Evolutionary conservation across 768 basidiomycete genomes (phyloP), one percentile per base, ranked within the genome.

Genomic region (Rhodotorula toruloides): DNA sequence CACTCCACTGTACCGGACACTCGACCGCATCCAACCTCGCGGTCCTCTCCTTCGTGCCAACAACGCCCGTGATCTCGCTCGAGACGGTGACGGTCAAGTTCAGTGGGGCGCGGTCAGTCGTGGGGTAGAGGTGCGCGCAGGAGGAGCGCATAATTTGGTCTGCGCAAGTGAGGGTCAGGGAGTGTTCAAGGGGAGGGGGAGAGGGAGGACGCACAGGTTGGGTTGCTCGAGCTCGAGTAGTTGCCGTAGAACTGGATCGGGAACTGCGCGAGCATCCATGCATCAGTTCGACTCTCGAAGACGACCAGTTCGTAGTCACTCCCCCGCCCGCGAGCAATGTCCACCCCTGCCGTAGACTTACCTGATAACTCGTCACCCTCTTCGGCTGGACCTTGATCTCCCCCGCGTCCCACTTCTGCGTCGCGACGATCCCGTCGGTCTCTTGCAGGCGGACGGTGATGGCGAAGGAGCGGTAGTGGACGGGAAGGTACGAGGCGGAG

Each of bases 191-290:
- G 44, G 12, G 42, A 54, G 3, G 37, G 37, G 44, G 29, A 54
- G 16, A 46, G 27, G 31, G 32, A 36, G 39, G 40, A 48, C 47
- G 46, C 9, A 58, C 55, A 67, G 17, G 66, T 62, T 6, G 43
- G 61, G 37, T 67, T 56, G 12, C n/a, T 42, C 11, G 29, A 32
- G 56, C 25, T 43, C 16, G 56, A 31, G 56, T 63, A 67, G 52
- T 67, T 67, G 43, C 66, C 66, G 16, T n/a, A 14, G 56, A 67
- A 67, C 2, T 39, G 46, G 31, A 67, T 58, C 4, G 66, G 66
- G 52, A 67, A 61, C 60, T 61, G 37, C 13, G 6, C 3, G 10
- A 3, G 5, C 44, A 40, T 0, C 3, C 11, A n/a, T 8, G 22
- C 4, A 21, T 42, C 25, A 47, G 25, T 16, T 36, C 5, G n/a